Evolutionary conservation across 108 stramenopile species (phyloP).

Genomic region (Pseudonitzschia multiseries): DNA sequence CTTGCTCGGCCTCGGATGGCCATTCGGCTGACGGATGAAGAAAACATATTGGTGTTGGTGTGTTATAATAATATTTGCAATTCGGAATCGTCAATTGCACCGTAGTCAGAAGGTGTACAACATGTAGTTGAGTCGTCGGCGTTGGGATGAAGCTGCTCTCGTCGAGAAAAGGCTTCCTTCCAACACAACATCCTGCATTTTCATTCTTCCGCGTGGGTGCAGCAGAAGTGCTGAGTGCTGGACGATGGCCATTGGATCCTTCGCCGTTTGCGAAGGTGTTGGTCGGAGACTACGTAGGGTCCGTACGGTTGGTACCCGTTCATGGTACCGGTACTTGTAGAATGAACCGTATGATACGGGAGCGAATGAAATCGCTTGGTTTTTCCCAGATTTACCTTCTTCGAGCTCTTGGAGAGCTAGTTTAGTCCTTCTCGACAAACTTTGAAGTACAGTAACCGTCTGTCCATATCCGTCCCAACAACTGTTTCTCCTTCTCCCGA

Average conservation of each 20-base stretch:
- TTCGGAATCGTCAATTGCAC: neutral
- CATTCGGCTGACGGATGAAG: conserved; percentile 9
- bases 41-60: conserved; percentile 2
- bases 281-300: neutral
- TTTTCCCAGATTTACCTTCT: too few species aligned
- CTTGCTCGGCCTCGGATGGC: conserved; percentile 10
- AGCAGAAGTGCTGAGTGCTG: neutral
- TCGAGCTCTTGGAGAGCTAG: too few species aligned
- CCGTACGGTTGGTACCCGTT: too few species aligned
- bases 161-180: neutral
- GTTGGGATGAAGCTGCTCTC: neutral
- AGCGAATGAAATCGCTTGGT: too few species aligned
- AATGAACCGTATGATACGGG: too few species aligned
- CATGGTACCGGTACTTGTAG: neutral
- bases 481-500: too few species aligned
- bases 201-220: conserved; percentile 1
- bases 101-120: neutral
- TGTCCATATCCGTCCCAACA: too few species aligned
- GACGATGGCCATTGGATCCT: conserved; percentile 5
- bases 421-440: too few species aligned
- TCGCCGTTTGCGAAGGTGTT: neutral
- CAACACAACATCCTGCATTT: neutral
- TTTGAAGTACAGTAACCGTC: too few species aligned
- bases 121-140: neutral
- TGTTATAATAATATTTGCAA: neutral